Percentiles rank a stretch among this genome's conserved stretches.
Conservation (phyloP, 148 eudicot species). For the Cornus kousa region DNA sequence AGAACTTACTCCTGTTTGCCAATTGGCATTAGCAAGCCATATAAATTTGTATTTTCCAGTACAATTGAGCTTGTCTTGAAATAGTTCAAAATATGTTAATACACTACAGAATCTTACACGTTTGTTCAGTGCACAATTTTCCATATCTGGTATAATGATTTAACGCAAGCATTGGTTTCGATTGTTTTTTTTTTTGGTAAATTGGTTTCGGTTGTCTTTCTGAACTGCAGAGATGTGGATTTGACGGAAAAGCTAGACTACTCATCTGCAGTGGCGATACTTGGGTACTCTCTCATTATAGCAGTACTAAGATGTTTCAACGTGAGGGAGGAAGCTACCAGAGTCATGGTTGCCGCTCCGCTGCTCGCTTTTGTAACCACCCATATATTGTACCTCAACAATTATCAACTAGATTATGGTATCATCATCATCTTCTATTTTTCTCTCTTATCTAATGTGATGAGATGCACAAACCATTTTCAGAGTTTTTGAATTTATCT, state of each 20-base stretch:
- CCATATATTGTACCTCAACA: slow-evolving; percentile 76
- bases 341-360: slow-evolving; percentile 84
- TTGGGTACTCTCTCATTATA: slow-evolving; percentile 75
- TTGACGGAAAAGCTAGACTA: slow-evolving; percentile 83
- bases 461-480: neutral
- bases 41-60: neutral
- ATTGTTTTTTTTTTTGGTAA: too few species aligned
- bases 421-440: slow-evolving; percentile 14
- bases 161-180: neutral
- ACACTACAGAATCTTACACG: neutral
- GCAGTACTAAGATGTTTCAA: slow-evolving; percentile 70
- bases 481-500: neutral
- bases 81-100: neutral
- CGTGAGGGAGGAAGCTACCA: slow-evolving; percentile 61
- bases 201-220: neutral
- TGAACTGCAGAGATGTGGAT: slow-evolving; percentile 66
- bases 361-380: slow-evolving; percentile 63
- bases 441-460: slow-evolving; percentile 6
- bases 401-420: slow-evolving; percentile 77
- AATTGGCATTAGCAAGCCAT: neutral
- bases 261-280: slow-evolving; percentile 76
- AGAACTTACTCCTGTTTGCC: neutral
- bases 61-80: slow-evolving; percentile 2
- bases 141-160: neutral
- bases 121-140: too few species aligned